Base-by-base conservation (phyloP, 148 eudicot genomes). In the Pharnaceum exiguum region DNA sequence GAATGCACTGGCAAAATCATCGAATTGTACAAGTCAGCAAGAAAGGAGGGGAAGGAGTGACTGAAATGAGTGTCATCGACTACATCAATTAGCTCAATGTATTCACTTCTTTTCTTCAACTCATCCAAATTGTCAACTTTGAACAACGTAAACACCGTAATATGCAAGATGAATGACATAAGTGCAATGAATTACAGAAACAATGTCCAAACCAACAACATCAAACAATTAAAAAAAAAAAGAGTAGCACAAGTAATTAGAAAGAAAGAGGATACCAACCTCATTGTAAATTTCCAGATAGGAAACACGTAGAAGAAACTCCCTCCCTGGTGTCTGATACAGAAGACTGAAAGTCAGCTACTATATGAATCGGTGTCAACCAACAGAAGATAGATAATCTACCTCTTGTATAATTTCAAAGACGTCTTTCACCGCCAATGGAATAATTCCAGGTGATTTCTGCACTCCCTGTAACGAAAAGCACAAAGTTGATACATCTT, bases 321-420 rank as follows among this genome's bases (percentile, higher is more conserved):
- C 95, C 57, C 87, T 59, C 37, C 84, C 80, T 22, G 95, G 90
- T 27, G 85, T 87, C 95, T 87, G 64, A 56, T 36, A 45, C 24
- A 40, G 31, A 23, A 28, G 12, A 52, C 18, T 4, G 17, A 23
- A 7, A 31, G 21, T 54, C 5, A 56, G 62, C 29, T 16, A 2
- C 39, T 23, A n/a, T 21, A 15, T 17, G 10, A 36, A 53, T 16
- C 27, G 13, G 24, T 5, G 30, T 33, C 46, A 31, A 18, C 15
- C 22, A 40, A 17, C 17, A 33, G 40, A 43, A 23, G 10, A 10
- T 21, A 4, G 27, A 32, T 13, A 29, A 52, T 53, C 53, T 78
- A 85, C 96, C 84, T 89, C 96, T 52, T 89, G 96, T 69, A 89
- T 89, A 38, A 85, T 82, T 48, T 77, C 76, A 55, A 89, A 89